Conservation (phyloP, 2,329 filamentous ascomycete species). For the Saccharata proteae region DNA sequence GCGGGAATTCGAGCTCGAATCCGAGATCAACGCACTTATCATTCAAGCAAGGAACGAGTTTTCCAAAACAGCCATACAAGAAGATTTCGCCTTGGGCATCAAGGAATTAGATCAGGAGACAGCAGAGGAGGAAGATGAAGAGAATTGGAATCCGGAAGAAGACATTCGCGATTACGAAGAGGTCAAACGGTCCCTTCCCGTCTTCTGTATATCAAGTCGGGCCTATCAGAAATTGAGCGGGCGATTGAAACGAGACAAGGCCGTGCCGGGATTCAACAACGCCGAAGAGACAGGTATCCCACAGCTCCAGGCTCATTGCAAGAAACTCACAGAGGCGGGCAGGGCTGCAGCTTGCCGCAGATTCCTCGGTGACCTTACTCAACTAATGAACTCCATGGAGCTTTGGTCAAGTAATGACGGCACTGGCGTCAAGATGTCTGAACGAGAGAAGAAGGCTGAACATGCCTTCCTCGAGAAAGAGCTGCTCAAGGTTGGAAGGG, state of each 20-base stretch:
- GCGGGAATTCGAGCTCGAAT: slow-evolving; percentile 20
- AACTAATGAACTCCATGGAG: slow-evolving; percentile 41
- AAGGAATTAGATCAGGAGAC: slow-evolving; percentile 48
- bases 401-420: slow-evolving; percentile 38
- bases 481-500: slow-evolving; percentile 27
- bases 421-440: slow-evolving; percentile 27
- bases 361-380: slow-evolving; percentile 41
- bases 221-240: slow-evolving; percentile 52
- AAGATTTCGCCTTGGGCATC: slow-evolving; percentile 48
- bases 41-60: slow-evolving; percentile 46
- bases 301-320: slow-evolving; percentile 46
- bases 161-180: slow-evolving; percentile 46
- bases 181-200: slow-evolving; percentile 43
- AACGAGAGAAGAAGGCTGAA: slow-evolving; percentile 28
- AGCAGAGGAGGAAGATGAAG: slow-evolving; percentile 40
- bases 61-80: slow-evolving; percentile 41
- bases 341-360: slow-evolving; percentile 31
- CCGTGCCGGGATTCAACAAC: slow-evolving; percentile 40
- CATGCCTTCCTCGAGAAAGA: slow-evolving; percentile 25
- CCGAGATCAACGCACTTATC: slow-evolving; percentile 29
- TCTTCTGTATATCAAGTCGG: slow-evolving; percentile 53
- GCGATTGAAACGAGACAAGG: slow-evolving; percentile 39
- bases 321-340: slow-evolving; percentile 41
- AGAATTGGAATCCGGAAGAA: slow-evolving; percentile 42
- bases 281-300: slow-evolving; percentile 46